Percentiles rank a stretch among this genome's conserved stretches.
These are phyloP conservation scores for Penicillium decumbens DNA, from an alignment of 2,329 filamentous ascomycete species.

Conservation along the genomic window DNA sequence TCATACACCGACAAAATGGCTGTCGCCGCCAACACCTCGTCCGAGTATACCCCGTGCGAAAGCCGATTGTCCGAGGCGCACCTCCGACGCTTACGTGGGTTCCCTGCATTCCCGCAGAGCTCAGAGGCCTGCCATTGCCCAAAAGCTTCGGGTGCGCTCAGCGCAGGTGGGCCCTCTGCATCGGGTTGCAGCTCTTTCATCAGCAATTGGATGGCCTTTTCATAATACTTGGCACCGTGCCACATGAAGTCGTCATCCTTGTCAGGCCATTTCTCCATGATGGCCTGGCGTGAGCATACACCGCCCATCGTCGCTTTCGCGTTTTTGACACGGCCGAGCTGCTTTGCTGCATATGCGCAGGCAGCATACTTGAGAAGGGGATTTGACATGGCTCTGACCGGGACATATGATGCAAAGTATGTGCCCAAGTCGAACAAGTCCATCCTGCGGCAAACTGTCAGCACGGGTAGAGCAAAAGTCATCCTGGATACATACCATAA, in stretches of 20 bases:
- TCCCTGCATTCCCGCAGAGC: constrained; percentile 32
- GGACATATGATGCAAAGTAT: constrained; percentile 59
- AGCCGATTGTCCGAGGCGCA: constrained; percentile 44
- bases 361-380: constrained; percentile 50
- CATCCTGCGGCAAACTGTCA: constrained; percentile 34
- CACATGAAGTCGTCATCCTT: constrained; percentile 54
- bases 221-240: constrained; percentile 60
- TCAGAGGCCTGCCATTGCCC: constrained; percentile 36
- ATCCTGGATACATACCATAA: constrained; percentile 46
- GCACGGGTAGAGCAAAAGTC: neutral
- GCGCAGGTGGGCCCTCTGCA: constrained; percentile 29
- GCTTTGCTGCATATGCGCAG: constrained; percentile 59
- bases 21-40: constrained; percentile 61
- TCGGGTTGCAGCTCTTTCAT: constrained; percentile 44
- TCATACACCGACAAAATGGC: constrained; percentile 65
- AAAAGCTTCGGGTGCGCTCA: constrained; percentile 34
- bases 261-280: constrained; percentile 52
- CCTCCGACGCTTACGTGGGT: constrained; percentile 42
- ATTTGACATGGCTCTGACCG: constrained; percentile 52
- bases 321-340: constrained; percentile 53
- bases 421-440: constrained; percentile 48
- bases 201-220: constrained; percentile 56
- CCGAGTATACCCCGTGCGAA: constrained; percentile 41
- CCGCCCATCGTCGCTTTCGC: constrained; percentile 49
- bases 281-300: constrained; percentile 44